A percentile compares a stretch with the other conserved stretches of the same genome.
phyloP scores from a whole-genome alignment of 2,329 filamentous ascomycete species.

The Fusarium devonianum region DNA sequence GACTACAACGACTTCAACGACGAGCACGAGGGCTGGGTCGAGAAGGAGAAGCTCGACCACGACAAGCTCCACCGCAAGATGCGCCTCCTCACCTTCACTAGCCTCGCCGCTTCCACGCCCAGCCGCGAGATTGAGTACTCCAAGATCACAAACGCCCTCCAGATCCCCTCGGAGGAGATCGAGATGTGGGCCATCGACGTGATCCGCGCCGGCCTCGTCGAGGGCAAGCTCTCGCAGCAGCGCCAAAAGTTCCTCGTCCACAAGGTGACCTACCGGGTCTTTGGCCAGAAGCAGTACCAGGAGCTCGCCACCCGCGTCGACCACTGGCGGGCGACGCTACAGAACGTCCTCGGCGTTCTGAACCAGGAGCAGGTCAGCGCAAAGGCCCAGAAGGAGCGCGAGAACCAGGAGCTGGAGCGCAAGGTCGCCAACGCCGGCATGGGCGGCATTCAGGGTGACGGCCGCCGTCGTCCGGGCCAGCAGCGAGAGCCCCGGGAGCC shows the following conservation, averaged over 20 bases:
- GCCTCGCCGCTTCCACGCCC: conserved; percentile 81
- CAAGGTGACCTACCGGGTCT: conserved; percentile 94
- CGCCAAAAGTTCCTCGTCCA: conserved; percentile 94
- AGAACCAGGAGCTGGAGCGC: conserved; percentile 73
- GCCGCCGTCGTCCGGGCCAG: conserved; percentile 46
- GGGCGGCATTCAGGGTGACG: conserved; percentile 44
- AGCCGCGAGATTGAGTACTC: conserved; percentile 89
- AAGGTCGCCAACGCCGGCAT: conserved; percentile 61
- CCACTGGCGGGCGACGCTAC: conserved; percentile 86
- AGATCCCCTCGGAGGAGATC: conserved; percentile 82
- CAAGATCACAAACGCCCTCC: conserved; percentile 82
- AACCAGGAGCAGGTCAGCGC: conserved; percentile 83
- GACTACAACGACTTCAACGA: conserved; percentile 96
- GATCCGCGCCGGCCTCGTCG: conserved; percentile 92
- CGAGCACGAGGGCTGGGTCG: conserved; percentile 85
- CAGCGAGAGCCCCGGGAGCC: conserved; percentile 28
- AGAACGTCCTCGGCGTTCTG: conserved; percentile 79
- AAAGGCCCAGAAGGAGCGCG: conserved; percentile 78
- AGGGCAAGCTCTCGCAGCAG: conserved; percentile 94
- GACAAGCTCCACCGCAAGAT: conserved; percentile 90
- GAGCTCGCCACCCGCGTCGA: conserved; percentile 91
- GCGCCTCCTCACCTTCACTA: conserved; percentile 91
- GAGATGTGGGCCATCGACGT: conserved; percentile 99
- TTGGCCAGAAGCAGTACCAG: conserved; percentile 97
- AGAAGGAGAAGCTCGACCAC: conserved; percentile 75